These are phyloP conservation scores for Fusarium praegraminearum DNA, from an alignment of 2,329 filamentous ascomycete species.

Conservation along the genomic window DNA sequence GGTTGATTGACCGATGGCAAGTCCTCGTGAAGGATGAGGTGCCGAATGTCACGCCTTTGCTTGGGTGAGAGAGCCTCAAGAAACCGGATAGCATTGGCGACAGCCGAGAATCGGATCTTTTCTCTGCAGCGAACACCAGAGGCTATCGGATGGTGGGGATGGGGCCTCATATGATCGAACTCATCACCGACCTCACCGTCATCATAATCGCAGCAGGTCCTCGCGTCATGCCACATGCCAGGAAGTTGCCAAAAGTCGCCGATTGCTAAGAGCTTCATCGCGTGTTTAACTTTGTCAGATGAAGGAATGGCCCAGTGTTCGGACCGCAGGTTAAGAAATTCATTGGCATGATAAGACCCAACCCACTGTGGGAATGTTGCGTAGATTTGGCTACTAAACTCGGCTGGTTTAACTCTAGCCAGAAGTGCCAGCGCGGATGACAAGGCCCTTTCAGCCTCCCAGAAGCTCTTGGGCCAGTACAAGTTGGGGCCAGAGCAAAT, in stretches of 20 bases:
- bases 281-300: accelerated
- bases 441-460: not conserved
- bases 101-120: constrained; percentile 30
- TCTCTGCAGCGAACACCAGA: not conserved
- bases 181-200: no score
- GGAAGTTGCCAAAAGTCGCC: not conserved
- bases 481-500: not conserved
- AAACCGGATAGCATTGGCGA: constrained; percentile 21
- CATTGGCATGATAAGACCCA: accelerated
- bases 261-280: not conserved
- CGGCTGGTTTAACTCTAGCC: accelerated
- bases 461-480: not conserved
- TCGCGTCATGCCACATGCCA: not conserved
- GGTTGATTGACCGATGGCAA: not conserved
- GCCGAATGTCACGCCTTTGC: not conserved
- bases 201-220: no score
- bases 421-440: not conserved
- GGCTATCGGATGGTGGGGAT: not conserved
- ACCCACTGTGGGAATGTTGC: accelerated
- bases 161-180: no score
- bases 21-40: constrained; percentile 15
- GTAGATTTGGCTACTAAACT: not conserved
- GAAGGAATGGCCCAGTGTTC: constrained; percentile 1
- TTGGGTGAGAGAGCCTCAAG: not conserved
- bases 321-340: not conserved